Conservation (phyloP, 306 rosid genomes). For the Quercus berberidifolia region DNA sequence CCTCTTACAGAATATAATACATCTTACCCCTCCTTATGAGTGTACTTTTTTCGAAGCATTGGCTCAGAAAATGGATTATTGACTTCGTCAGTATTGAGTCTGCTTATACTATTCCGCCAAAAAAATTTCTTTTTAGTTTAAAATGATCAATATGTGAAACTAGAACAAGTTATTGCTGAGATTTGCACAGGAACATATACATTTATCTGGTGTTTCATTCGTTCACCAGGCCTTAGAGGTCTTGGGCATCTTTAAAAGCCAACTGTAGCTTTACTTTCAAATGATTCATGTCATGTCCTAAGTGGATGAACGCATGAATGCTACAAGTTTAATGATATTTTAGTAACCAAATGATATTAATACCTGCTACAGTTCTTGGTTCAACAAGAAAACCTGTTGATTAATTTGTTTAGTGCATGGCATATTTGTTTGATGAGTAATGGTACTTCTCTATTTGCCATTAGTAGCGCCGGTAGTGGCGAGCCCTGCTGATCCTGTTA, state of each 20-base stretch:
- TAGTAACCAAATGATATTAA: not conserved
- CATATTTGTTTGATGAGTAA: conserved; percentile 14
- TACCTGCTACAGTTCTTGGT: not conserved
- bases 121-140: too few species aligned
- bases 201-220: not conserved
- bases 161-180: too few species aligned
- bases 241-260: not conserved
- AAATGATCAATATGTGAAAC: too few species aligned
- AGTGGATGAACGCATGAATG: not conserved
- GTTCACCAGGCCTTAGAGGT: not conserved
- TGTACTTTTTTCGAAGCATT: not conserved
- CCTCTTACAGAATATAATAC: not conserved
- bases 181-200: too few species aligned
- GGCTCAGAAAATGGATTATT: not conserved
- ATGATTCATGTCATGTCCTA: not conserved
- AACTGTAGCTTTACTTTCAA: not conserved
- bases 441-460: conserved; percentile 20
- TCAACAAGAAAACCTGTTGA: not conserved
- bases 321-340: not conserved
- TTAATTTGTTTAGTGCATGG: not conserved
- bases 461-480: conserved; percentile 67
- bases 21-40: not conserved
- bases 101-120: not conserved
- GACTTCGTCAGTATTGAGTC: not conserved
- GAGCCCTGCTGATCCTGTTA: conserved; percentile 92